Evolutionary conservation across 768 basidiomycete species (phyloP).

Genomic region (Suillus sp.): DNA sequence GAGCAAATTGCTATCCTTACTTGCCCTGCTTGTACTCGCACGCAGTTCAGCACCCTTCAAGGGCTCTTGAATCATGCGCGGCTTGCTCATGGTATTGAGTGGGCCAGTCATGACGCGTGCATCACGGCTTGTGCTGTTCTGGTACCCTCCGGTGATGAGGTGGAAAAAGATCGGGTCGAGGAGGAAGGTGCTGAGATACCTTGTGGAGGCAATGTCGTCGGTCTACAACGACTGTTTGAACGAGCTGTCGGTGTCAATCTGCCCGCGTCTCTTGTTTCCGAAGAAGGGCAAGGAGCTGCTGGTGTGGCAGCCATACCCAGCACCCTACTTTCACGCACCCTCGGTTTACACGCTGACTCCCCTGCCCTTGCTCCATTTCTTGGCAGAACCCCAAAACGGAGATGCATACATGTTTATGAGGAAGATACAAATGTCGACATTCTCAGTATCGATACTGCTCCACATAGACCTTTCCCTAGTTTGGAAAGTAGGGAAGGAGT

Average conservation of each 20-base stretch:
- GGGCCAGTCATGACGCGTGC: constrained; percentile 54
- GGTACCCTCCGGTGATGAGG: constrained; percentile 34
- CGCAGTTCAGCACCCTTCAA: constrained; percentile 53
- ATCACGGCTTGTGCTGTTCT: constrained; percentile 46
- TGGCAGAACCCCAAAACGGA: constrained; percentile 44
- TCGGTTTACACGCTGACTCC: constrained; percentile 53
- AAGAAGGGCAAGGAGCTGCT: background rate
- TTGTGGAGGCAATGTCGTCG: constrained; percentile 42
- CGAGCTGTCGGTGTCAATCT: constrained; percentile 45
- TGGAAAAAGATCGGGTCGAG: constrained; percentile 39
- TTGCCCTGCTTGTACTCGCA: constrained; percentile 47
- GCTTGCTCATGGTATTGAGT: constrained; percentile 48
- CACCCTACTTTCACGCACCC: constrained; percentile 47
- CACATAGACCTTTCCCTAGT: background rate
- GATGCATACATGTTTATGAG: constrained; percentile 41
- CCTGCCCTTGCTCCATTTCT: constrained; percentile 54
- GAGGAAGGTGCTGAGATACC: constrained; percentile 39
- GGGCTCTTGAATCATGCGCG: constrained; percentile 56
- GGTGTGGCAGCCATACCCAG: constrained; percentile 24
- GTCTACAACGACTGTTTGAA: constrained; percentile 50
- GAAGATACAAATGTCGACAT: constrained; percentile 40
- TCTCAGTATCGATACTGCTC: constrained; percentile 17
- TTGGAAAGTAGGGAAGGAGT: background rate
- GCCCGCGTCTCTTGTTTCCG: constrained; percentile 14
- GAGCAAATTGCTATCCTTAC: constrained; percentile 37